Conservation (phyloP, 345 rosid species). For the Physaria fendleri region DNA sequence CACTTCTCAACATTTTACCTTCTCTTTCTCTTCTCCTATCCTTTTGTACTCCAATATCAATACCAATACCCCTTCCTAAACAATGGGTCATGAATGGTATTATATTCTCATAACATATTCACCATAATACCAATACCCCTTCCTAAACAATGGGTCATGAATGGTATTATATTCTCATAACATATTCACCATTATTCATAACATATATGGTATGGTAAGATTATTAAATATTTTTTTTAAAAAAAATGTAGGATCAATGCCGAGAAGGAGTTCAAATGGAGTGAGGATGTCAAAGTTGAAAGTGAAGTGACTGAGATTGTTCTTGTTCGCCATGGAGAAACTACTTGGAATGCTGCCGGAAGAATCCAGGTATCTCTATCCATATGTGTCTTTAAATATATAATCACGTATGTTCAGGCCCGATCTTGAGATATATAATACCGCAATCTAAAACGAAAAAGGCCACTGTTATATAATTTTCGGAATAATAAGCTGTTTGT, state of each 20-base stretch:
- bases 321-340: conserved; percentile 39
- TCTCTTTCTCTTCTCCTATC: background rate
- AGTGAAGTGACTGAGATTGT: conserved; percentile 30
- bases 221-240: background rate
- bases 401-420: no score
- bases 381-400: background rate
- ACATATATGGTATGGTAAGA: background rate
- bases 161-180: conserved; percentile 8
- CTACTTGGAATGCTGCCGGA: conserved; percentile 38
- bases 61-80: background rate
- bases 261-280: conserved; percentile 18
- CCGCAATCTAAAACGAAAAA: no score
- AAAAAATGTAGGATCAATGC: conserved; percentile 19
- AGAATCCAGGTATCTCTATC: conserved; percentile 28
- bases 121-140: background rate
- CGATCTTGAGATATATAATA: no score
- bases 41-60: background rate
- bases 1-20: background rate
- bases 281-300: conserved; percentile 15
- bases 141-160: conserved; percentile 27
- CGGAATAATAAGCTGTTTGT: no score
- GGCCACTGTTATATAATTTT: no score
- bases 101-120: background rate
- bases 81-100: conserved; percentile 33
- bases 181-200: background rate